Evolutionary conservation across 106 monocot species (phyloP).

Genomic region (Posidonia australis): DNA sequence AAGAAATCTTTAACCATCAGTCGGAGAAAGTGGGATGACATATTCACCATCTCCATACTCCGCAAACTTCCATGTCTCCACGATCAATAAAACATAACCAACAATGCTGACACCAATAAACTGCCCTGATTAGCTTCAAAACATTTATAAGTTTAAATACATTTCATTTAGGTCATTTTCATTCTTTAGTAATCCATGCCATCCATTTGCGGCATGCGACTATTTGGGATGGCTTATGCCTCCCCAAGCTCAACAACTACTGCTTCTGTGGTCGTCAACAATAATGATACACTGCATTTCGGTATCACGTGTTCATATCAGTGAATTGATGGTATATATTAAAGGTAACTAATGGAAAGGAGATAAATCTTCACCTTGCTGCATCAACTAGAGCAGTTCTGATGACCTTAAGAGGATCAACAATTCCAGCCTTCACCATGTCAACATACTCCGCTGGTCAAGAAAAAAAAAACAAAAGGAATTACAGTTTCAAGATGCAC

Average conservation of each 20-base stretch:
- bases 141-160: neutral
- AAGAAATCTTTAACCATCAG: no score
- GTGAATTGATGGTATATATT: neutral
- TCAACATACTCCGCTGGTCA: conserved; percentile 26
- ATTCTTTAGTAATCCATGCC: conserved; percentile 14
- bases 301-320: neutral
- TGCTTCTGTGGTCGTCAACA: conserved; percentile 35
- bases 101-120: no score
- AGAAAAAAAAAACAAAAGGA: neutral
- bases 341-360: conserved; percentile 2
- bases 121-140: neutral
- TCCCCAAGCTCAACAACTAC: conserved; percentile 17
- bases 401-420: conserved; percentile 34
- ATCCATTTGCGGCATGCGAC: conserved; percentile 19
- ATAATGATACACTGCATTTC: conserved; percentile 15
- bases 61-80: no score
- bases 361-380: conserved; percentile 21
- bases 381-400: conserved; percentile 33
- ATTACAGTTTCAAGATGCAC: no score
- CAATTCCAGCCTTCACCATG: conserved; percentile 35
- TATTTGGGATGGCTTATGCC: neutral
- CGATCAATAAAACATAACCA: no score
- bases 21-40: no score
- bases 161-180: neutral
- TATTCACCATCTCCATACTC: no score